phyloP scores from a whole-genome alignment of 306 rosid genomes.

The Ammopiptanthus mongolicus region DNA sequence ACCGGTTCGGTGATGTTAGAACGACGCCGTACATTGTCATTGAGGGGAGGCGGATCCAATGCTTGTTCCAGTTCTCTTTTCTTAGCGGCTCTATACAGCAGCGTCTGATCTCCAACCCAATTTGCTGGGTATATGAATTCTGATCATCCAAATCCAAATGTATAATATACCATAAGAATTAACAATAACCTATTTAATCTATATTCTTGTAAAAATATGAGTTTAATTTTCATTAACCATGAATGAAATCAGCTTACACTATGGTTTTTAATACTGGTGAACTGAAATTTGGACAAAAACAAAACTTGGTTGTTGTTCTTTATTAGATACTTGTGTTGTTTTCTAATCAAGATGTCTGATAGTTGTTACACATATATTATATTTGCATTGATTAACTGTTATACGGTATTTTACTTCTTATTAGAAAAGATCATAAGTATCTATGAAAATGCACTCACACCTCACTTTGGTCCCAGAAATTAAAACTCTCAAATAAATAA shows the following conservation, averaged over 20 bases:
- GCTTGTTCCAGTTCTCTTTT: conserved; percentile 61
- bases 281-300: no score
- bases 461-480: no score
- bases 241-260: not conserved
- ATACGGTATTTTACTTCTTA: no score
- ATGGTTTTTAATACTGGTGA: not conserved
- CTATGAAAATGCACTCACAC: no score
- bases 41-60: conserved; percentile 70
- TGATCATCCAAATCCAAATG: conserved; percentile 7
- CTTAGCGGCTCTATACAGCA: conserved; percentile 69
- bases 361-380: no score
- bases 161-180: not conserved
- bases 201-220: not conserved
- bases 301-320: no score
- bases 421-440: no score
- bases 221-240: not conserved
- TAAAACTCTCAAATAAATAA: not conserved
- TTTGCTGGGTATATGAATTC: conserved; percentile 82
- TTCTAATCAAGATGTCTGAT: no score
- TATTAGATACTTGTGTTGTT: no score
- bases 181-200: not conserved
- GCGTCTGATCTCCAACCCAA: conserved; percentile 95
- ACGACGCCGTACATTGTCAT: conserved; percentile 33
- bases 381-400: no score
- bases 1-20: conserved; percentile 54